phyloP scores from a whole-genome alignment of 257 asterid species.

The Phtheirospermum japonicum region DNA sequence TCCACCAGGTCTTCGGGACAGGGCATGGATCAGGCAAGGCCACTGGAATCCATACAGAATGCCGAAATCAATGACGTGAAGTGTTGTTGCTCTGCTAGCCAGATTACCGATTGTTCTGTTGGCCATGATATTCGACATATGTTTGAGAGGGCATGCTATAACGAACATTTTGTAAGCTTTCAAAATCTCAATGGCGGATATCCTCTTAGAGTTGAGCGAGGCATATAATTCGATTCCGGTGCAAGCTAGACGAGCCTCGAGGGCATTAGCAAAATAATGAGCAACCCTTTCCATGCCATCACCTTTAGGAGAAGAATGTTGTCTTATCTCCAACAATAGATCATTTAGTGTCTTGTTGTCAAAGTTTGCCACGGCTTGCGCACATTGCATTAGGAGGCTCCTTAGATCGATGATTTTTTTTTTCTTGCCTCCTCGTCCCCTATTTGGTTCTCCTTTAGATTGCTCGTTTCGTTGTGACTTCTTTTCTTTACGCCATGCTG shows the following conservation, averaged over 20 bases:
- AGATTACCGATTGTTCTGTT: slow-evolving; percentile 42
- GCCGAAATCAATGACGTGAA: slow-evolving; percentile 37
- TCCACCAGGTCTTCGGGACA: slow-evolving; percentile 41
- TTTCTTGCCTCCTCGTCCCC: slow-evolving; percentile 17
- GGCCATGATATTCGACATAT: slow-evolving; percentile 42
- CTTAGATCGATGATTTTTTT: slow-evolving; percentile 42
- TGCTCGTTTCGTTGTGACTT: not conserved
- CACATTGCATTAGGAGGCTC: slow-evolving; percentile 42
- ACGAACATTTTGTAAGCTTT: slow-evolving; percentile 44
- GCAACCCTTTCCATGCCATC: slow-evolving; percentile 47
- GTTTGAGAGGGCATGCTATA: slow-evolving; percentile 41
- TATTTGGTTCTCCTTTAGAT: not conserved
- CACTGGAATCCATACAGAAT: slow-evolving; percentile 46
- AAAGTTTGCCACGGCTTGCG: slow-evolving; percentile 42
- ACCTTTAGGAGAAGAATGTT: slow-evolving; percentile 45
- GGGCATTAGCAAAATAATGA: slow-evolving; percentile 45
- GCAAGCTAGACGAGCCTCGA: slow-evolving; percentile 50
- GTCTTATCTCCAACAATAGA: slow-evolving; percentile 34
- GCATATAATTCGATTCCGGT: slow-evolving; percentile 31
- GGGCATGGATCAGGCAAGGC: slow-evolving; percentile 48
- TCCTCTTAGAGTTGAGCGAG: slow-evolving; percentile 20
- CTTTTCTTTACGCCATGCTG: not conserved
- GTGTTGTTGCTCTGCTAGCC: slow-evolving; percentile 24
- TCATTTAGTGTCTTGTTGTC: slow-evolving; percentile 26
- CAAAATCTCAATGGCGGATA: slow-evolving; percentile 40